Percentiles rank a stretch among this genome's conserved stretches.
These are phyloP conservation scores for Arthrobotrys sinensis DNA, from an alignment of 2,329 filamentous ascomycete species.

Conservation along the genomic window DNA sequence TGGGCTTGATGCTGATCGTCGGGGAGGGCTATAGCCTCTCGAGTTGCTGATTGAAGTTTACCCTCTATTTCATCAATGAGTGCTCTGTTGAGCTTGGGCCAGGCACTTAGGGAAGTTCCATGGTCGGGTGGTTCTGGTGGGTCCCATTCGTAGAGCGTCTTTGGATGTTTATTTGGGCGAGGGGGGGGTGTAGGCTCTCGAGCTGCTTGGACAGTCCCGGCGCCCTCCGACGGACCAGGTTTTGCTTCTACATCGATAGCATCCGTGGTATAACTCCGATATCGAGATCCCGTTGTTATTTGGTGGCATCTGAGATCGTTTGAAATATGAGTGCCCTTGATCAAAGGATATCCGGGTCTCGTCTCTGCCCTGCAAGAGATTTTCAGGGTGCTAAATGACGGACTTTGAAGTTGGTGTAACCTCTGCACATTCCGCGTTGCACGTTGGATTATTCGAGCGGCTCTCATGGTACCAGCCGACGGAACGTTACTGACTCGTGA, in stretches of 20 bases:
- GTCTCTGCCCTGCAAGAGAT: not conserved
- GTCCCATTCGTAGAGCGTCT: not conserved
- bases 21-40: conserved; percentile 13
- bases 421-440: not conserved
- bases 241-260: not conserved
- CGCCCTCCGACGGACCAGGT: not conserved
- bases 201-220: too few relatives aligned
- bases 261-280: not conserved
- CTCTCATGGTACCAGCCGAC: not conserved
- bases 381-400: not conserved
- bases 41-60: not conserved
- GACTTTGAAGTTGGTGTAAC: not conserved
- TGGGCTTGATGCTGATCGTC: not conserved
- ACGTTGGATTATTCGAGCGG: not conserved
- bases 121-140: not conserved
- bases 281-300: not conserved
- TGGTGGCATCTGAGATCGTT: not conserved
- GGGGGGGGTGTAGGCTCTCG: conserved; percentile 8
- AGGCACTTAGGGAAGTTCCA: not conserved
- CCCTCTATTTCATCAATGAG: not conserved
- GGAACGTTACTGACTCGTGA: not conserved
- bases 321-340: not conserved
- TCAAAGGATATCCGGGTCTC: not conserved
- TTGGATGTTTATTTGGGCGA: conserved; percentile 2
- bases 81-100: not conserved